These are phyloP conservation scores for Neostapfia colusana DNA, from an alignment of 176 grass and related monocot species.

Conservation along the genomic window DNA sequence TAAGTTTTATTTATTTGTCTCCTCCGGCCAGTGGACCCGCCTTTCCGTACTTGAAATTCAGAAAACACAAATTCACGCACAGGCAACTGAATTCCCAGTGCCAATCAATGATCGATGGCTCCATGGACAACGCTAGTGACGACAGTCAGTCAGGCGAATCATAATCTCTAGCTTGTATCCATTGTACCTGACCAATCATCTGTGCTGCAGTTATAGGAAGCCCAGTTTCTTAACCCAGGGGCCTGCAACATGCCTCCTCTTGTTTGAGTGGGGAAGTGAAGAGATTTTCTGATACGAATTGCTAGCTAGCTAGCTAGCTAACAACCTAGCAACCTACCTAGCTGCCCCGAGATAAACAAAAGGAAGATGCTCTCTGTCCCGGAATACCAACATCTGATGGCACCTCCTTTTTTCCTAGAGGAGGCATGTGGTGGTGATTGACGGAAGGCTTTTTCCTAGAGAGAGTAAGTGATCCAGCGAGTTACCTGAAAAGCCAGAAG, in stretches of 20 bases:
- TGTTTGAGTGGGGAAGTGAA: slow-evolving; percentile 33
- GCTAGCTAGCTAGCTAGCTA: slow-evolving; percentile 43
- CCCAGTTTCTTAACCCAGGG: slow-evolving; percentile 25
- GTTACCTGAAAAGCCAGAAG: slow-evolving; percentile 58
- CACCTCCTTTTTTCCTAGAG: slow-evolving; percentile 47
- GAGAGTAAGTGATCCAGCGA: slow-evolving; percentile 47
- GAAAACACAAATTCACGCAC: slow-evolving; percentile 3
- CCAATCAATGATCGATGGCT: slow-evolving; percentile 38
- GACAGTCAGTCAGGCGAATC: slow-evolving; percentile 45
- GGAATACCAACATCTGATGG: slow-evolving; percentile 48
- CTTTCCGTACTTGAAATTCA: neutral
- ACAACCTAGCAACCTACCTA: too few species aligned
- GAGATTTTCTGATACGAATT: slow-evolving; percentile 34
- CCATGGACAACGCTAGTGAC: slow-evolving; percentile 36
- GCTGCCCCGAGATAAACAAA: slow-evolving; percentile 51
- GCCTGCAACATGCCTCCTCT: slow-evolving; percentile 30
- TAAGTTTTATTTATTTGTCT: too few species aligned
- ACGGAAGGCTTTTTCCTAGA: slow-evolving; percentile 23
- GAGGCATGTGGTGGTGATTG: too few species aligned
- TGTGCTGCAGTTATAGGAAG: slow-evolving; percentile 34
- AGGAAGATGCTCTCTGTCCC: slow-evolving; percentile 56
- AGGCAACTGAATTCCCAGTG: neutral
- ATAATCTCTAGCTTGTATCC: too few species aligned
- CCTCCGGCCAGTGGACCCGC: slow-evolving; percentile 37
- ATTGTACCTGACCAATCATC: slow-evolving; percentile 18